phyloP scores from a whole-genome alignment of 176 grass and related monocot genomes.

The Aegilops sharonensis region DNA sequence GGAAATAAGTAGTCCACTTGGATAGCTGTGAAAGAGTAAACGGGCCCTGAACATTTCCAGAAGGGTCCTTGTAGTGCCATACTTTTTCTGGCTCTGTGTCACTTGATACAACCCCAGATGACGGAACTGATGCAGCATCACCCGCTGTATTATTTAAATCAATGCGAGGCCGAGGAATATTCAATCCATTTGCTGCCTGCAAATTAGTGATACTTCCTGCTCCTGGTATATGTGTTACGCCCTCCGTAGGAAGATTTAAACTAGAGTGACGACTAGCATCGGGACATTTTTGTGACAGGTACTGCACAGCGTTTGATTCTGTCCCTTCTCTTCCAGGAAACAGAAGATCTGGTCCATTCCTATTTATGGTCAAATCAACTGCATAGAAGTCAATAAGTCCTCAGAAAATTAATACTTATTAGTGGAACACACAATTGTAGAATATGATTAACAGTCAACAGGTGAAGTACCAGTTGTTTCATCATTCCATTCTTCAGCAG shows the following conservation, averaged over 20 bases:
- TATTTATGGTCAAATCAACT: constrained; percentile 51
- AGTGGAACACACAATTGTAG: neutral
- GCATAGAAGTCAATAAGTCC: constrained; percentile 23
- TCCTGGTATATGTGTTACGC: constrained; percentile 18
- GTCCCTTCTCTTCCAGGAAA: constrained; percentile 42
- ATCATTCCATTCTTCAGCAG: constrained; percentile 51
- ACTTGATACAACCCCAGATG: constrained; percentile 37
- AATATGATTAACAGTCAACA: constrained; percentile 14
- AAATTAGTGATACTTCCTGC: constrained; percentile 24
- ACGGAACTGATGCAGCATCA: constrained; percentile 44
- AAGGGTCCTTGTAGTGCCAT: constrained; percentile 92
- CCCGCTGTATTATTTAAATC: constrained; percentile 33
- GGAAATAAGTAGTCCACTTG: constrained; percentile 78
- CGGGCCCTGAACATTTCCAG: constrained; percentile 81
- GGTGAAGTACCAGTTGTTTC: constrained; percentile 55
- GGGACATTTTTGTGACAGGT: constrained; percentile 31
- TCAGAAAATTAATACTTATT: constrained; percentile 18
- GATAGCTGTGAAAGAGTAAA: constrained; percentile 83
- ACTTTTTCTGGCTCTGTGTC: constrained; percentile 70
- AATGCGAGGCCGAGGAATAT: constrained; percentile 25
- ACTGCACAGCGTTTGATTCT: constrained; percentile 27
- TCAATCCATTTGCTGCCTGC: constrained; percentile 28
- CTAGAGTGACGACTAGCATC: constrained; percentile 5
- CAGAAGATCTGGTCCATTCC: constrained; percentile 34
- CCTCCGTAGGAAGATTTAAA: constrained; percentile 24